Conservation (phyloP, 306 rosid genomes). For the Datisca glomerata region DNA sequence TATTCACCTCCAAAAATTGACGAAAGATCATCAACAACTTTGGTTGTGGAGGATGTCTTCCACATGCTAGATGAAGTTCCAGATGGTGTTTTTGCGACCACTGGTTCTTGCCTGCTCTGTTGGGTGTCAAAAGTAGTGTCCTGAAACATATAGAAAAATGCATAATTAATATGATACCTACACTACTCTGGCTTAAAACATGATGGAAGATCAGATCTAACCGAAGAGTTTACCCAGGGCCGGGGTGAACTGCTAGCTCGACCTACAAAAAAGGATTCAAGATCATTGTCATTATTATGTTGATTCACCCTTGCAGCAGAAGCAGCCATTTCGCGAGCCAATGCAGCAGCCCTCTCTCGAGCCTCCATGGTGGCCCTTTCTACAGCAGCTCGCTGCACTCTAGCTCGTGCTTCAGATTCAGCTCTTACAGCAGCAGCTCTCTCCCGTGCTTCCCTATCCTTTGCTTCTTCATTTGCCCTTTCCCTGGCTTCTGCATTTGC, state of each 20-base stretch:
- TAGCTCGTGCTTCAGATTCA: slow-evolving; percentile 31
- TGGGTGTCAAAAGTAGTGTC: slow-evolving; percentile 36
- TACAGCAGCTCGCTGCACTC: slow-evolving; percentile 41
- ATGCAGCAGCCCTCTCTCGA: slow-evolving; percentile 62
- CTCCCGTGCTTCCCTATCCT: slow-evolving; percentile 28
- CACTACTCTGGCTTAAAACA: slow-evolving; percentile 11
- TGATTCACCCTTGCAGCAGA: slow-evolving; percentile 58
- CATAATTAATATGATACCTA: background rate
- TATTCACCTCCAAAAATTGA: slow-evolving; percentile 64
- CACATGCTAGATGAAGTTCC: slow-evolving; percentile 40
- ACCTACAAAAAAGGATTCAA: slow-evolving; percentile 63
- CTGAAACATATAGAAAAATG: slow-evolving; percentile 18
- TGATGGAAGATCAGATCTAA: slow-evolving; percentile 25
- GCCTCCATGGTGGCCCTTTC: slow-evolving; percentile 73
- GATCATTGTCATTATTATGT: slow-evolving; percentile 60
- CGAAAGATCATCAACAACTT: slow-evolving; percentile 76
- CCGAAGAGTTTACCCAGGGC: slow-evolving; percentile 57
- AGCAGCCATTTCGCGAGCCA: slow-evolving; percentile 55
- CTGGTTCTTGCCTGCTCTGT: slow-evolving; percentile 39
- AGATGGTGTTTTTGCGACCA: slow-evolving; percentile 39
- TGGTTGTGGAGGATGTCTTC: slow-evolving; percentile 58
- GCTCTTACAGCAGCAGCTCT: slow-evolving; percentile 47
- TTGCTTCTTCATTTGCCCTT: slow-evolving; percentile 30
- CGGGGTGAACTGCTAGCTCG: slow-evolving; percentile 74
- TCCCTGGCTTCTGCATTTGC: too few relatives aligned